Evolutionary conservation across 495 filamentous ascomycete genomes (phyloP).

Genomic region (Penicillium pulvis): DNA sequence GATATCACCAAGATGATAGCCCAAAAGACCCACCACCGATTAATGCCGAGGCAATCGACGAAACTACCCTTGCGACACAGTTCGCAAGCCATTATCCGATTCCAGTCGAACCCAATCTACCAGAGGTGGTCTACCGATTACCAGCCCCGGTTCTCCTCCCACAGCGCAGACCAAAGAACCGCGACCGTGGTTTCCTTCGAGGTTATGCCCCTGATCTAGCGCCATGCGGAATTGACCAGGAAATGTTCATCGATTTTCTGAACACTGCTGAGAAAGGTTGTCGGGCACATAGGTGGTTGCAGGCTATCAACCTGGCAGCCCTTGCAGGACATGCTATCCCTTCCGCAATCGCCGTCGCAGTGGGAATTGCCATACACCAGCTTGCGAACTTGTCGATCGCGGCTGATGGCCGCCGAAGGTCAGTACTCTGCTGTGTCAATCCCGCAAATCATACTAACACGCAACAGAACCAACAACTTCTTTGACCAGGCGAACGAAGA

Average conservation of each 20-base stretch:
- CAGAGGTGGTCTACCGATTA: slow-evolving; percentile 15
- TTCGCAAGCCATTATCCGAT: background rate
- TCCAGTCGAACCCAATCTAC: background rate
- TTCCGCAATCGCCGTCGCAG: background rate
- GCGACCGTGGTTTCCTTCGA: slow-evolving; percentile 48
- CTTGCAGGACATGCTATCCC: background rate
- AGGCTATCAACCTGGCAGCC: slow-evolving; percentile 31
- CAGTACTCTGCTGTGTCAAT: background rate
- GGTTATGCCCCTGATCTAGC: slow-evolving; percentile 54
- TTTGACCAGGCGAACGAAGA: slow-evolving; percentile 54
- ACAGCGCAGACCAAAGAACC: slow-evolving; percentile 47
- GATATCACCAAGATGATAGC: background rate
- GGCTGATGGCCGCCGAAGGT: background rate
- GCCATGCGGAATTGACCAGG: slow-evolving; percentile 46
- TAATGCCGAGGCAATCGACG: background rate
- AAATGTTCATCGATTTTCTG: slow-evolving; percentile 50
- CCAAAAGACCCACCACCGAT: background rate
- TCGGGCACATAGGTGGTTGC: slow-evolving; percentile 20
- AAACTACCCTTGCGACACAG: background rate
- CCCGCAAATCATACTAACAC: slow-evolving; percentile 26
- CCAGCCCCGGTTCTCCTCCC: slow-evolving; percentile 51
- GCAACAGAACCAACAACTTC: slow-evolving; percentile 40
- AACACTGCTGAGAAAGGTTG: slow-evolving; percentile 44
- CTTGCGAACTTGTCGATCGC: background rate
- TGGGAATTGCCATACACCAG: background rate